Conservation (phyloP, 192 early-diverging fungal genomes). For the Coemansia sp. region DNA sequence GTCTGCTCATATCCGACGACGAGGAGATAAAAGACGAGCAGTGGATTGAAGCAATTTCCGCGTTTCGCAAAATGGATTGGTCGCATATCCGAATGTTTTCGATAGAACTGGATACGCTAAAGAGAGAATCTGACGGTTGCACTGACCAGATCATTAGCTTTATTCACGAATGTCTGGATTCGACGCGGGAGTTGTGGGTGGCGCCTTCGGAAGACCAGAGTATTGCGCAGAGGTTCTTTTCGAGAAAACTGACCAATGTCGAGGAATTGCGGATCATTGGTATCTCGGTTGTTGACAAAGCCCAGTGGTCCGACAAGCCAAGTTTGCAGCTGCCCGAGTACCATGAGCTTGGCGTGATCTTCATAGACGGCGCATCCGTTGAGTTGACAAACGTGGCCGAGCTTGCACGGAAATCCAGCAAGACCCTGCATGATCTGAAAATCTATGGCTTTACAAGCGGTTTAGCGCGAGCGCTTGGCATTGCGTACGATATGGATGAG, state of each 20-base stretch:
- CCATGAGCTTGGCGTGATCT: conserved; percentile 12
- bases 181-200: conserved; percentile 24
- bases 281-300: neutral
- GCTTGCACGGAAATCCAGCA: conserved; percentile 8
- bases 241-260: neutral
- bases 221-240: conserved; percentile 1
- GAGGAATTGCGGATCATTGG: conserved; percentile 27
- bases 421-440: conserved; percentile 24
- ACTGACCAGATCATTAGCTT: conserved; percentile 9
- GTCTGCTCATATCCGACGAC: conserved; percentile 27
- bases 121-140: neutral
- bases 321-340: conserved; percentile 7
- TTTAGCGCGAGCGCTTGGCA: conserved; percentile 1
- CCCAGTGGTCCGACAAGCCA: neutral
- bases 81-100: conserved; percentile 28
- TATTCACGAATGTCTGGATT: conserved; percentile 1
- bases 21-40: conserved; percentile 11
- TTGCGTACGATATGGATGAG: neutral
- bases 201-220: conserved; percentile 7
- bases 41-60: conserved; percentile 13
- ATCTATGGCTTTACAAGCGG: conserved; percentile 12
- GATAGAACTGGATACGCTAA: conserved; percentile 18
- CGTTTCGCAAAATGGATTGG: conserved; percentile 14
- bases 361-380: conserved; percentile 14
- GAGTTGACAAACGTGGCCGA: conserved; percentile 1